Percentiles rank a stretch among this genome's conserved stretches.
Evolutionary conservation across 2,329 filamentous ascomycete species (phyloP).

Genomic region (Huntiella moniliformis): DNA sequence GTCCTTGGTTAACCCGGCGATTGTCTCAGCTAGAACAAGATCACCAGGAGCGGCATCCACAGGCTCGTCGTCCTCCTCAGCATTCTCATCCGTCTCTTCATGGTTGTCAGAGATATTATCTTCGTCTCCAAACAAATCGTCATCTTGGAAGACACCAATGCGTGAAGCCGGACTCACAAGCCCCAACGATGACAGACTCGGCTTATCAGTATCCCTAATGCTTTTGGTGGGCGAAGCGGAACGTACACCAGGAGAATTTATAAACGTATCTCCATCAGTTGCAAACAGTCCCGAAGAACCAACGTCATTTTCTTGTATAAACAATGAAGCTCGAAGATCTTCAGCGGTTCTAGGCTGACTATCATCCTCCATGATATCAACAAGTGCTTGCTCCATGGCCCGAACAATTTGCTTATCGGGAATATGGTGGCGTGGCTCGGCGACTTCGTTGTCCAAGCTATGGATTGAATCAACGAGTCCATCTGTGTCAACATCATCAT

Average conservation of each 20-base stretch:
- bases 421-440: slow-evolving; percentile 25
- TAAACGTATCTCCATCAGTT: slow-evolving; percentile 28
- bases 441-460: slow-evolving; percentile 60
- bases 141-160: slow-evolving; percentile 81
- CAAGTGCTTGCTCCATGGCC: slow-evolving; percentile 81
- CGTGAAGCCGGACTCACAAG: slow-evolving; percentile 74
- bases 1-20: slow-evolving; percentile 68
- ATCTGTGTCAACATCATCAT: slow-evolving; percentile 60
- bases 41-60: slow-evolving; percentile 91
- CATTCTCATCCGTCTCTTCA: slow-evolving; percentile 46
- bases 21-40: slow-evolving; percentile 80
- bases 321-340: slow-evolving; percentile 47
- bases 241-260: slow-evolving; percentile 40
- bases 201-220: slow-evolving; percentile 42
- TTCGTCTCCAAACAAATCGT: slow-evolving; percentile 84
- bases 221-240: slow-evolving; percentile 14
- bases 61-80: slow-evolving; percentile 56
- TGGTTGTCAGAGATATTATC: slow-evolving; percentile 71
- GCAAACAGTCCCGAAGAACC: slow-evolving; percentile 7
- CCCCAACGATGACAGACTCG: slow-evolving; percentile 78
- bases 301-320: slow-evolving; percentile 31
- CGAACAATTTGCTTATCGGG: slow-evolving; percentile 70
- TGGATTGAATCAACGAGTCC: slow-evolving; percentile 51
- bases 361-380: slow-evolving; percentile 74
- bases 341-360: slow-evolving; percentile 39